phyloP scores from a whole-genome alignment of 345 rosid genomes.

The Camelina laxa region DNA sequence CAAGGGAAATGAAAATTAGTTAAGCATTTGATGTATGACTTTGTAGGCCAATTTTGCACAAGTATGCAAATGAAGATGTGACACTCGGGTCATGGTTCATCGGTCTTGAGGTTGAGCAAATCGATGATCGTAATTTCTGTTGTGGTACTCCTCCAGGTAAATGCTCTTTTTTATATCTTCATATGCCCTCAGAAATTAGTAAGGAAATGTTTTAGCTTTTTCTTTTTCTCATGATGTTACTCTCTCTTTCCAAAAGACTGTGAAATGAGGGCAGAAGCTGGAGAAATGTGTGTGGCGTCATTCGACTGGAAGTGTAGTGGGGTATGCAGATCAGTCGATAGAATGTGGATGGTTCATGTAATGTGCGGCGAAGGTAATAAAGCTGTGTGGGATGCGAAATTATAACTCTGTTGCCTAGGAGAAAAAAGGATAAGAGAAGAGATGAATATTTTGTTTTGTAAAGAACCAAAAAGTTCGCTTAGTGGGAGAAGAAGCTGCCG shows the following conservation, averaged over 20 bases:
- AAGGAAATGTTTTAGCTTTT: not conserved
- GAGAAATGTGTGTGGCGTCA: constrained; percentile 86
- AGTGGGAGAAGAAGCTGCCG: constrained; percentile 4
- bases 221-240: constrained; percentile 17
- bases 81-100: constrained; percentile 97
- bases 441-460: constrained; percentile 24
- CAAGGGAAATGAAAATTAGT: constrained; percentile 1
- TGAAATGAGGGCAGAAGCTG: constrained; percentile 91
- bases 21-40: constrained; percentile 12
- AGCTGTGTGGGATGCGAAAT: constrained; percentile 71
- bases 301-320: constrained; percentile 99
- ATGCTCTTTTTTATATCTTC: not conserved
- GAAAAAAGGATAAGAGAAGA: not conserved
- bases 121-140: constrained; percentile 82
- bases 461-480: constrained; percentile 29
- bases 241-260: constrained; percentile 55
- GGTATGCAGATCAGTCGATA: constrained; percentile 87
- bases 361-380: constrained; percentile 83
- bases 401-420: constrained; percentile 38
- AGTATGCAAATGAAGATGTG: constrained; percentile 96
- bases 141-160: constrained; percentile 95
- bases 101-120: constrained; percentile 93
- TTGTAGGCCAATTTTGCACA: constrained; percentile 82
- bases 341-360: constrained; percentile 74
- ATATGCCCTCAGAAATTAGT: not conserved